These are phyloP conservation scores for Globisporangium orthogonon DNA, from an alignment of 352 stramenopile genomes.

Conservation along the genomic window DNA sequence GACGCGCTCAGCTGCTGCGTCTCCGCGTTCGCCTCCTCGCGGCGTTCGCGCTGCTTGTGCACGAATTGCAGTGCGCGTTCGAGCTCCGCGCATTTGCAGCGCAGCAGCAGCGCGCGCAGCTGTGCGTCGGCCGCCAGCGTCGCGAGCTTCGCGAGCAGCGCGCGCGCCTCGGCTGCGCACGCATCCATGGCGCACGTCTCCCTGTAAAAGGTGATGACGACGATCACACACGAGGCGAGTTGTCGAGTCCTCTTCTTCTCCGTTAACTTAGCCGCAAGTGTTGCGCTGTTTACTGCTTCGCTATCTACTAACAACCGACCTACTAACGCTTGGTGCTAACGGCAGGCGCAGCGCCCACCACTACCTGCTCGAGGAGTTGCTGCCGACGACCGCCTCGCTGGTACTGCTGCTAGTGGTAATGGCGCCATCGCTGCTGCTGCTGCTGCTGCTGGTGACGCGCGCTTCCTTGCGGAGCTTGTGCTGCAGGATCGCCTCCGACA, in stretches of 20 bases:
- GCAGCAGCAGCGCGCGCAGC: constrained; percentile 24
- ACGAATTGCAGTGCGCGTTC: constrained; percentile 22
- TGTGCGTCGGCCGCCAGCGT: constrained; percentile 20
- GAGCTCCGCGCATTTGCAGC: constrained; percentile 33
- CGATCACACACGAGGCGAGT: no score
- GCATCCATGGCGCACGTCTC: neutral
- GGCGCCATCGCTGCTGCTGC: neutral
- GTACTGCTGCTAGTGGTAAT: neutral
- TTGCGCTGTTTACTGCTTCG: no score
- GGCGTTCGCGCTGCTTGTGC: neutral
- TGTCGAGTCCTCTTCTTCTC: no score
- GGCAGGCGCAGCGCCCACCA: no score
- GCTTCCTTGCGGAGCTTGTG: constrained; percentile 50
- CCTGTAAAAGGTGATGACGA: no score
- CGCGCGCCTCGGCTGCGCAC: constrained; percentile 1
- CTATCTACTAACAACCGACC: no score
- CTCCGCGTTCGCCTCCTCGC: constrained; percentile 13
- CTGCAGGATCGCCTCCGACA: constrained; percentile 55
- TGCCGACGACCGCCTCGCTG: neutral
- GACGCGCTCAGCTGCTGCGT: constrained; percentile 27
- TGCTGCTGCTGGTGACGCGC: constrained; percentile 1
- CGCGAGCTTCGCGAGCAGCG: constrained; percentile 10
- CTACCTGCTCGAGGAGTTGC: no score
- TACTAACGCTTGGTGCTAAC: no score
- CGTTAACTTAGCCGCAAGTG: no score